These are phyloP conservation scores for Kodamaea alishanica DNA, from an alignment of 1,139 yeast genomes.

Conservation along the genomic window DNA sequence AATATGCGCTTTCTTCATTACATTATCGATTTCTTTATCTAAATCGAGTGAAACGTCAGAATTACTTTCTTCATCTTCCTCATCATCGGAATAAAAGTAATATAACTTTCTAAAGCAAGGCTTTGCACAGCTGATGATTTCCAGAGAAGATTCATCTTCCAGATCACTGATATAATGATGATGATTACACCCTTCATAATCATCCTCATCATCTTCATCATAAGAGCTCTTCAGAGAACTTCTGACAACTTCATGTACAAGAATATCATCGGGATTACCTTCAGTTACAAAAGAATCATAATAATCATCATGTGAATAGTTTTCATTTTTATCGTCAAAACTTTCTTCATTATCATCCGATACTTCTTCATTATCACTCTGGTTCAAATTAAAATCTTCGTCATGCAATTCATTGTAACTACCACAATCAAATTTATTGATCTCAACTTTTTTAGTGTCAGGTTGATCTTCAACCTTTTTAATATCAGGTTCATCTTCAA, in stretches of 20 bases:
- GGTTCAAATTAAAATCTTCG: not conserved
- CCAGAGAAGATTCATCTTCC: not conserved
- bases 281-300: slow-evolving; percentile 3
- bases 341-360: slow-evolving; percentile 1
- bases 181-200: not conserved
- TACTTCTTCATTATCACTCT: slow-evolving; percentile 5
- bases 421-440: too few species aligned
- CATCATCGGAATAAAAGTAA: slow-evolving; percentile 8
- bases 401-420: not conserved
- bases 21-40: too few species aligned
- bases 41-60: too few species aligned
- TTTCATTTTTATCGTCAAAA: slow-evolving; percentile 2
- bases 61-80: slow-evolving; percentile 1
- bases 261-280: slow-evolving; percentile 2
- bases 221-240: not conserved
- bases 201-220: slow-evolving; percentile 1
- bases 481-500: too few species aligned
- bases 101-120: slow-evolving; percentile 11
- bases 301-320: not conserved
- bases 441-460: too few species aligned
- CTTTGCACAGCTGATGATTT: not conserved
- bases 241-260: not conserved
- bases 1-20: too few species aligned
- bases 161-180: not conserved
- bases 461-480: too few species aligned